phyloP scores from a whole-genome alignment of 164 flowering plant species.

The Magnolia officinalis region DNA sequence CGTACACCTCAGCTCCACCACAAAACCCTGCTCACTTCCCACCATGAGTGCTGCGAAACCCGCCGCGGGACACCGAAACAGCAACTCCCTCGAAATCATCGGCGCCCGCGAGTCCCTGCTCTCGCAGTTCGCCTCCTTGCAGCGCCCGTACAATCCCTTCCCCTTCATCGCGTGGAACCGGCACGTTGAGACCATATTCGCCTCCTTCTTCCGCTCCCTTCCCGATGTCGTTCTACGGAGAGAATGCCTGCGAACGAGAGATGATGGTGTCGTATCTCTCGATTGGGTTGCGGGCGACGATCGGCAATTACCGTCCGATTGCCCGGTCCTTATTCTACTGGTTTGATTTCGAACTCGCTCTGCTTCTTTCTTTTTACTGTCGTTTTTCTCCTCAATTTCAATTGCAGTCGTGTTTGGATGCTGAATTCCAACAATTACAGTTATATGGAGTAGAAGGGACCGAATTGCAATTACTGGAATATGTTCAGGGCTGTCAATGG shows the following conservation, averaged over 20 bases:
- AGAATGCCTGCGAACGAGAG: constrained; percentile 69
- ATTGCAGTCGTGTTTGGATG: no score
- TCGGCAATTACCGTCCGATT: constrained; percentile 36
- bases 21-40: neutral
- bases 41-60: neutral
- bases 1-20: neutral
- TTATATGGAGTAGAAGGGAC: no score
- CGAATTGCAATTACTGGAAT: no score
- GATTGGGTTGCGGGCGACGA: constrained; percentile 87
- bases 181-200: constrained; percentile 90
- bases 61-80: neutral
- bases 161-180: constrained; percentile 62
- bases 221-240: constrained; percentile 66
- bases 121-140: constrained; percentile 35
- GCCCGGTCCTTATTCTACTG: constrained; percentile 83
- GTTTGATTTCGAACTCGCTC: constrained; percentile 27
- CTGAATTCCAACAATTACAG: no score
- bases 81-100: constrained; percentile 43
- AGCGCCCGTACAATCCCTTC: constrained; percentile 57
- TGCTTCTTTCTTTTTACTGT: neutral
- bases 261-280: constrained; percentile 70
- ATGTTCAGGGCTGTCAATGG: no score
- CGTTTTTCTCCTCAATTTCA: no score
- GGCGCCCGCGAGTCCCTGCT: constrained; percentile 46
- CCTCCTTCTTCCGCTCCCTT: constrained; percentile 60